Evolutionary conservation across 495 filamentous ascomycete genomes (phyloP).

Genomic region (Aspergillus panamensis): DNA sequence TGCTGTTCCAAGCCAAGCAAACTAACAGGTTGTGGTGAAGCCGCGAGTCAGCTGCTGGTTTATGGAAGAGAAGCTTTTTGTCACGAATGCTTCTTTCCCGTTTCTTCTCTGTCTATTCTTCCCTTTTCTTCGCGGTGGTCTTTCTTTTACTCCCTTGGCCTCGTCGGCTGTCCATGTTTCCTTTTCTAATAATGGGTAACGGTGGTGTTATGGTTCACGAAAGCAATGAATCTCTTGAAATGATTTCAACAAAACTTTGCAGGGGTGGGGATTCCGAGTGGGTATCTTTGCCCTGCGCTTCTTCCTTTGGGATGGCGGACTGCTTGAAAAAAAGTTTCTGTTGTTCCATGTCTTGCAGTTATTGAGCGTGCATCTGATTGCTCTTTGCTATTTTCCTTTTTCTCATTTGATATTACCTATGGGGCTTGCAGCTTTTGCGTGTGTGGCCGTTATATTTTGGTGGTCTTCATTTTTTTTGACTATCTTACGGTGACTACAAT

Average conservation of each 20-base stretch:
- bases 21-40: background rate
- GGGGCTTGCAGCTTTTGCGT: constrained; percentile 36
- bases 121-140: background rate
- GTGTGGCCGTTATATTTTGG: constrained; percentile 16
- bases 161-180: constrained; percentile 9
- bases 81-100: background rate
- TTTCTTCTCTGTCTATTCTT: constrained; percentile 2
- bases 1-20: constrained; percentile 22
- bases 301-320: constrained; percentile 16
- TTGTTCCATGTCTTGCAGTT: constrained; percentile 36
- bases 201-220: constrained; percentile 45
- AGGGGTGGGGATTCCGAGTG: constrained; percentile 12
- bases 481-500: constrained; percentile 5
- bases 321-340: constrained; percentile 28
- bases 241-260: constrained; percentile 23
- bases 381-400: constrained; percentile 26
- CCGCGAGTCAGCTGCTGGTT: constrained; percentile 12
- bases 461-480: constrained; percentile 6
- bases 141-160: background rate
- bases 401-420: constrained; percentile 20
- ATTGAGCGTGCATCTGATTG: constrained; percentile 44
- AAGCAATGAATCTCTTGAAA: constrained; percentile 44
- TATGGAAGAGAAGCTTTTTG: background rate
- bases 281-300: constrained; percentile 14
- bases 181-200: constrained; percentile 24